phyloP scores from a whole-genome alignment of 768 basidiomycete species.

The Rubroboletus pulcherrimus region DNA sequence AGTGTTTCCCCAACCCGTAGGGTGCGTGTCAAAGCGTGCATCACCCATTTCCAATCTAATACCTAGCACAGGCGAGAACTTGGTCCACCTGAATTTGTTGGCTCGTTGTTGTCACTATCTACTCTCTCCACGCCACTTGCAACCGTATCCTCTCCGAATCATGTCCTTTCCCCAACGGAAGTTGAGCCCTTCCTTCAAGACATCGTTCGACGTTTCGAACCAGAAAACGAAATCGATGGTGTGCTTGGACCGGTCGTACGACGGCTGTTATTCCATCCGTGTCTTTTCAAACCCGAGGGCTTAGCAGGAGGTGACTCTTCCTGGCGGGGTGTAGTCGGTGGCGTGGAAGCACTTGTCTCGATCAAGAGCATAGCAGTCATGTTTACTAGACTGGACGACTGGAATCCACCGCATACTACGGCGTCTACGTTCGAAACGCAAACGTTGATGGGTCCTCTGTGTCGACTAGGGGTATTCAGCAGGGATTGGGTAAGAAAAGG shows the following conservation, averaged over 20 bases:
- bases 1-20: constrained; percentile 88
- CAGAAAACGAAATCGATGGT: constrained; percentile 70
- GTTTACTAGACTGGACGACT: constrained; percentile 71
- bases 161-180: constrained; percentile 60
- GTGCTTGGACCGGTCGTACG: constrained; percentile 75
- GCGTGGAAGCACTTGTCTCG: constrained; percentile 74
- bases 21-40: constrained; percentile 42
- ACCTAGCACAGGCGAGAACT: constrained; percentile 50
- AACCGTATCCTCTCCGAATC: constrained; percentile 41
- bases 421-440: constrained; percentile 58
- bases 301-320: constrained; percentile 67
- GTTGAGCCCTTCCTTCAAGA: constrained; percentile 82
- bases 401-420: constrained; percentile 61
- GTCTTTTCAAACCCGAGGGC: constrained; percentile 63
- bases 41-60: constrained; percentile 1
- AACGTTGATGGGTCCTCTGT: constrained; percentile 80
- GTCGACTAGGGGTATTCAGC: constrained; percentile 82
- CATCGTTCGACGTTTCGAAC: constrained; percentile 74
- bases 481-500: constrained; percentile 70
- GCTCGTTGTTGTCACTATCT: constrained; percentile 72
- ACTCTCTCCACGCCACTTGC: constrained; percentile 64
- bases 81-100: constrained; percentile 80
- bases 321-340: constrained; percentile 86
- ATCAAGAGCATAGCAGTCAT: constrained; percentile 81
- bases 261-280: constrained; percentile 59